phyloP scores from a whole-genome alignment of 805 yeast species.

The Phaffomyces antillensis region DNA sequence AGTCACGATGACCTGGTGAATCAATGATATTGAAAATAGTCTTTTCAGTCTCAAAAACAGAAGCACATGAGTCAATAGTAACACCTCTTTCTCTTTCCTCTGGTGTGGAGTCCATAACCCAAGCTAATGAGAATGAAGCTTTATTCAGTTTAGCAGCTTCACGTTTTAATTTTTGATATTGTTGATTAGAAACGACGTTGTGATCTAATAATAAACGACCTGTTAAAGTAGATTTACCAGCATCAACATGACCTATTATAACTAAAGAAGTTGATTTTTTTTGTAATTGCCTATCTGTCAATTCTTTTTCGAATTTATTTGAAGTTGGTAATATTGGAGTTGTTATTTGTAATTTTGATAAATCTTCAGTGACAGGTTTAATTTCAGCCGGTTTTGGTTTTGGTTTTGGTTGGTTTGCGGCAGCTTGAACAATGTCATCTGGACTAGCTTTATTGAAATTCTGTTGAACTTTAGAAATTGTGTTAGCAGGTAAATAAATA shows the following conservation, averaged over 20 bases:
- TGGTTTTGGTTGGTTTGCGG: not conserved
- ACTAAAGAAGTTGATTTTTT: slow-evolving; percentile 97
- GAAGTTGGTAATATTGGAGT: slow-evolving; percentile 18
- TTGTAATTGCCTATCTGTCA: slow-evolving; percentile 31
- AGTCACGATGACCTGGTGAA: slow-evolving; percentile 96
- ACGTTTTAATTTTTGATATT: slow-evolving; percentile 90
- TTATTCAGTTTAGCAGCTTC: slow-evolving; percentile 97
- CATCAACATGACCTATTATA: slow-evolving; percentile 99
- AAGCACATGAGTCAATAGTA: slow-evolving; percentile 88
- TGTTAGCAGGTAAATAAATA: slow-evolving; percentile 32
- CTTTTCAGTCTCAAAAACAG: slow-evolving; percentile 90
- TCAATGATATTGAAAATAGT: slow-evolving; percentile 87
- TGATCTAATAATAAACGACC: slow-evolving; percentile 97
- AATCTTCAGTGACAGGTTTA: slow-evolving; percentile 17
- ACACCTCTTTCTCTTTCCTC: slow-evolving; percentile 97
- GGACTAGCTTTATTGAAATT: slow-evolving; percentile 73
- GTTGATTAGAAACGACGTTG: slow-evolving; percentile 96
- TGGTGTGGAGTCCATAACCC: slow-evolving; percentile 94
- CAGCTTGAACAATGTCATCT: slow-evolving; percentile 43
- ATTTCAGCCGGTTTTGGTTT: slow-evolving; percentile 8
- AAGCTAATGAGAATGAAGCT: slow-evolving; percentile 97
- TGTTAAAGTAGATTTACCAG: slow-evolving; percentile 96
- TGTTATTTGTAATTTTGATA: slow-evolving; percentile 11
- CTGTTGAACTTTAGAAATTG: slow-evolving; percentile 32
- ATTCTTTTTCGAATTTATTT: slow-evolving; percentile 23